Conservation (phyloP, 768 basidiomycete genomes). For the Pulveroboletus sp. region DNA sequence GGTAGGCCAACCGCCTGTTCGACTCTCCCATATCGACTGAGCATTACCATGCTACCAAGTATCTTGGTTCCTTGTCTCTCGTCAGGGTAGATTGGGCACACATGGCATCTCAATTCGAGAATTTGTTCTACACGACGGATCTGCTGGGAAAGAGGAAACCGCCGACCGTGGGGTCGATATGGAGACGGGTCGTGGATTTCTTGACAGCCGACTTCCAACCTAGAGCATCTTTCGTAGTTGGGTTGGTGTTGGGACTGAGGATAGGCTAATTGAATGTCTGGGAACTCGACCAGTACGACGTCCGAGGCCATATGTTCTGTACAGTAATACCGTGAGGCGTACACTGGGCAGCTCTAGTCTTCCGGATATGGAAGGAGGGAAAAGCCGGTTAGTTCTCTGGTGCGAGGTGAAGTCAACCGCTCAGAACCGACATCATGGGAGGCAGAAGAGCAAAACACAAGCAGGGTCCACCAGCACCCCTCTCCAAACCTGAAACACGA, state of each 20-base stretch:
- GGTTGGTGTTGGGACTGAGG: conserved; percentile 74
- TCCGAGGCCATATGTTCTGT: no score
- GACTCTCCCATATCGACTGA: conserved; percentile 1
- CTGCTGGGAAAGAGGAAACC: conserved; percentile 48
- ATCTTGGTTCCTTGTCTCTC: conserved; percentile 67
- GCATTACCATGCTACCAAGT: conserved; percentile 43
- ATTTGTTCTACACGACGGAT: conserved; percentile 62
- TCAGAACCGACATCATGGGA: conserved; percentile 51
- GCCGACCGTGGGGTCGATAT: conserved; percentile 61
- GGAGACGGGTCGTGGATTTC: conserved; percentile 71
- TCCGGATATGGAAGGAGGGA: conserved; percentile 26
- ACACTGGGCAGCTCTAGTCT: neutral
- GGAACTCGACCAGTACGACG: neutral
- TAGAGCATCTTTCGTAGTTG: conserved; percentile 82
- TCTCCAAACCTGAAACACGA: conserved; percentile 35
- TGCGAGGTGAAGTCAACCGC: neutral
- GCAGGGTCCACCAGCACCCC: conserved; percentile 63
- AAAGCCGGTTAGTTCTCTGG: conserved; percentile 3
- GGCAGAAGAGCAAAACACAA: conserved; percentile 84
- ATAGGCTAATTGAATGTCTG: conserved; percentile 50
- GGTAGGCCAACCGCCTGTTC: conserved; percentile 39
- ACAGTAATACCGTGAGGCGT: no score
- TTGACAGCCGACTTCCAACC: conserved; percentile 91
- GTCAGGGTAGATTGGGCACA: conserved; percentile 79
- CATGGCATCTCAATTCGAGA: conserved; percentile 64